Evolutionary conservation across 441 rosid genomes (phyloP).

Genomic region (Erodium texanum): DNA sequence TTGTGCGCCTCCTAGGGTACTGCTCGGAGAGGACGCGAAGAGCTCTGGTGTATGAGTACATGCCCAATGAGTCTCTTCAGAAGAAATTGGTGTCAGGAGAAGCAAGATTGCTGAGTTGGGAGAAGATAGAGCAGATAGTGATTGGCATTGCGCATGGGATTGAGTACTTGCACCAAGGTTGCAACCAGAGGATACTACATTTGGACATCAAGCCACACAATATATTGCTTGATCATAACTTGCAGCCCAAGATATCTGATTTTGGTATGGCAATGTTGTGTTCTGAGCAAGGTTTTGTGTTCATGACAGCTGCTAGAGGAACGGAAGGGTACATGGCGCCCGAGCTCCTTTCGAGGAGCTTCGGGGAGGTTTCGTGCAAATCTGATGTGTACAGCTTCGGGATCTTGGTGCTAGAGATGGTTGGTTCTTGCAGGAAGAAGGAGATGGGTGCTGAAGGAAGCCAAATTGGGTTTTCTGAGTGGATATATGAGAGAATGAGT

Average conservation of each 20-base stretch:
- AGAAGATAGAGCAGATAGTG: conserved; percentile 11
- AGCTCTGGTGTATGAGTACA: conserved; percentile 17
- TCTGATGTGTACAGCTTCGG: conserved; percentile 17
- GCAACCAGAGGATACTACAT: conserved; percentile 8
- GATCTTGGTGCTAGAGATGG: conserved; percentile 29
- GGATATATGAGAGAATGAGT: neutral
- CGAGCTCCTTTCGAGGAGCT: conserved; percentile 24
- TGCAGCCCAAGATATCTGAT: conserved; percentile 30
- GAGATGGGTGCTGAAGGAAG: neutral
- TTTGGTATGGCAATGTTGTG: conserved; percentile 29
- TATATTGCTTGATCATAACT: neutral
- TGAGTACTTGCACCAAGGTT: conserved; percentile 17
- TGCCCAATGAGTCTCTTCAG: conserved; percentile 18
- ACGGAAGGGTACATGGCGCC: conserved; percentile 36
- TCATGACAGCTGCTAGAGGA: conserved; percentile 17
- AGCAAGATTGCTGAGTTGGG: conserved; percentile 7
- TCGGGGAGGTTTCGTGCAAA: conserved; percentile 27
- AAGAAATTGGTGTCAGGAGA: conserved; percentile 4
- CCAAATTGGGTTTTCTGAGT: neutral
- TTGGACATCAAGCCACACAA: neutral
- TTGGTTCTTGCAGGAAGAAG: conserved; percentile 10
- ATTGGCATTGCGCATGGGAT: conserved; percentile 16
- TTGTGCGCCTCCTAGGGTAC: neutral
- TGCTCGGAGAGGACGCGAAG: neutral
- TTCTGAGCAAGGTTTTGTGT: conserved; percentile 17